A percentile compares a stretch with the other conserved stretches of the same genome.
Evolutionary conservation across 2,329 filamentous ascomycete species (phyloP).

Genomic region (Claviceps lovelessii): DNA sequence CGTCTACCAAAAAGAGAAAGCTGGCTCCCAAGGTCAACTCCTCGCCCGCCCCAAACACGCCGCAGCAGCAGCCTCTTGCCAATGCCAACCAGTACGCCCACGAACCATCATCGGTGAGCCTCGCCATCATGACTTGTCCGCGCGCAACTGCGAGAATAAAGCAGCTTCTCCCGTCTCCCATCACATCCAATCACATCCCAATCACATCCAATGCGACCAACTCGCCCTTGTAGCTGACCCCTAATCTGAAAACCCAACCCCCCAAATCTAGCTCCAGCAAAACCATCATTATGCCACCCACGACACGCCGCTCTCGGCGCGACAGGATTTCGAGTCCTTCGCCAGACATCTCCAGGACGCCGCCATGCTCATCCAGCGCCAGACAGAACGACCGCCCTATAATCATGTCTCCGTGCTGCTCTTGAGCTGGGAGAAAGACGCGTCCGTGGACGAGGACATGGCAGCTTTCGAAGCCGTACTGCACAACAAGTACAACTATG

Average conservation of each 20-base stretch:
- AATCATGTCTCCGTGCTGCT: constrained; percentile 45
- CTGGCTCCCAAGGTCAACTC: constrained; percentile 28
- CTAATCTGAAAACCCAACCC: too few relatives aligned
- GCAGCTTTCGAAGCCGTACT: constrained; percentile 41
- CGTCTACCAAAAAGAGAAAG: constrained; percentile 29
- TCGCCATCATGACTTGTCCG: not conserved
- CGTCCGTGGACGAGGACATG: constrained; percentile 37
- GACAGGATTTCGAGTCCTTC: constrained; percentile 52
- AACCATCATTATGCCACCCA: constrained; percentile 23
- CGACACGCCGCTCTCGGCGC: constrained; percentile 30
- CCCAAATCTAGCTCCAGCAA: constrained; percentile 1
- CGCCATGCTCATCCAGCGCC: constrained; percentile 51
- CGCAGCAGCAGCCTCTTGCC: constrained; percentile 7
- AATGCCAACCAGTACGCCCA: constrained; percentile 1
- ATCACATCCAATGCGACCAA: not conserved
- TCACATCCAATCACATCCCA: not conserved
- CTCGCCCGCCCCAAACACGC: constrained; percentile 17
- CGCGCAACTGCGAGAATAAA: not conserved
- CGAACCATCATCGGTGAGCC: constrained; percentile 5
- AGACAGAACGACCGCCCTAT: constrained; percentile 44
- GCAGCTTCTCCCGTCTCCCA: not conserved
- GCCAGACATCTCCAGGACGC: constrained; percentile 54
- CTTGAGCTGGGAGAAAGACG: constrained; percentile 48
- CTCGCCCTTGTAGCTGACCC: not conserved
- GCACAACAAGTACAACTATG: constrained; percentile 45